Percentiles rank a stretch among this genome's conserved stretches.
Evolutionary conservation across 2,329 filamentous ascomycete genomes (phyloP).

Genomic region (Cadophora sp.): DNA sequence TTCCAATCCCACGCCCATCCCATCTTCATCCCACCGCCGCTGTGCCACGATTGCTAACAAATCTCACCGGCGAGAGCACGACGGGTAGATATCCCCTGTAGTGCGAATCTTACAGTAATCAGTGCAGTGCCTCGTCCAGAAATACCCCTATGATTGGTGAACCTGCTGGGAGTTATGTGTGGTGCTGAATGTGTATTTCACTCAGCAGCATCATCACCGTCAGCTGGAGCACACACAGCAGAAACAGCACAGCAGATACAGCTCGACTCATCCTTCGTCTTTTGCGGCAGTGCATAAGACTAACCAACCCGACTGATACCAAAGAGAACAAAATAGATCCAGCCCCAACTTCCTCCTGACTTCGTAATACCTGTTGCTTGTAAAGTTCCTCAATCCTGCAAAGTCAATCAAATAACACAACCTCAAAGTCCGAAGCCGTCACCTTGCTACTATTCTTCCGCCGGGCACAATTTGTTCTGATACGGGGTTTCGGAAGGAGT

Average conservation of each 20-base stretch:
- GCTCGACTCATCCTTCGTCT: constrained; percentile 19
- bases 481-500: constrained; percentile 14
- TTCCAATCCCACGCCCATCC: constrained; percentile 4
- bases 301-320: background rate
- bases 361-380: background rate
- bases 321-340: background rate
- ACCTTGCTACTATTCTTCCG: background rate
- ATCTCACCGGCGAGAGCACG: constrained; percentile 15
- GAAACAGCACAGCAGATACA: background rate
- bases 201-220: background rate
- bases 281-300: constrained; percentile 7
- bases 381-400: background rate
- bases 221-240: too few species aligned
- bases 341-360: background rate
- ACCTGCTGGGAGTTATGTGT: constrained; percentile 1
- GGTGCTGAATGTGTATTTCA: constrained; percentile 12
- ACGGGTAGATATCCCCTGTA: constrained; percentile 16
- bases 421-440: constrained; percentile 9
- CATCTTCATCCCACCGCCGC: background rate
- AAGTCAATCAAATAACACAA: background rate
- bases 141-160: constrained; percentile 15
- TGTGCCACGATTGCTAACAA: constrained; percentile 16
- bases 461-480: constrained; percentile 11
- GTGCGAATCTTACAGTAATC: constrained; percentile 14
- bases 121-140: background rate